These are phyloP conservation scores for Penicillium manginii DNA, from an alignment of 495 filamentous ascomycete genomes.

Conservation along the genomic window DNA sequence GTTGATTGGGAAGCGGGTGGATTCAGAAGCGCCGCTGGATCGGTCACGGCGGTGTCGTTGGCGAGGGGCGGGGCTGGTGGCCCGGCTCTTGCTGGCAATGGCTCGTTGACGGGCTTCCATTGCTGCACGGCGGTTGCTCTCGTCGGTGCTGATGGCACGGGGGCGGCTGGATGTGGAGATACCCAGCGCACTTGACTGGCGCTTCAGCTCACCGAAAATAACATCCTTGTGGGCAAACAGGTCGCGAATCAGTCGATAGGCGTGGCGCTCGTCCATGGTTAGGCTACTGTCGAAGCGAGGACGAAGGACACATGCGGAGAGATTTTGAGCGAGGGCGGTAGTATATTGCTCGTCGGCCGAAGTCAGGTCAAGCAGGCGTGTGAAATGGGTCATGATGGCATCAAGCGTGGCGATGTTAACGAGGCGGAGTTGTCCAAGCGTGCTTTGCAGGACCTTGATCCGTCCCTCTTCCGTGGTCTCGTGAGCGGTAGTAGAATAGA, in stretches of 20 bases:
- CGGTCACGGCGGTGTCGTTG: conserved; percentile 73
- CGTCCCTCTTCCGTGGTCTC: conserved; percentile 73
- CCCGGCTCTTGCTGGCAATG: conserved; percentile 74
- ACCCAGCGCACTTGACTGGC: conserved; percentile 69
- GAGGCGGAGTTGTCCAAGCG: conserved; percentile 89
- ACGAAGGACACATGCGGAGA: conserved; percentile 87
- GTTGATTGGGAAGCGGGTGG: conserved; percentile 81
- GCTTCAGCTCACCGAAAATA: conserved; percentile 96
- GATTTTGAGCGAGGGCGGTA: conserved; percentile 70
- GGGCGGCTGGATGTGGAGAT: conserved; percentile 55
- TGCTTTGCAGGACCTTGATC: conserved; percentile 92
- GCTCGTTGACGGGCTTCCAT: conserved; percentile 91
- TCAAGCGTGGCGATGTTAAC: conserved; percentile 99
- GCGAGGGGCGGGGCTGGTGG: conserved; percentile 72
- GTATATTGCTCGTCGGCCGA: conserved; percentile 92
- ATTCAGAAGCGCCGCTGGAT: conserved; percentile 72
- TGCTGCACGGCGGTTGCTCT: conserved; percentile 90
- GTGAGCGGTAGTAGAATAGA: conserved; percentile 78
- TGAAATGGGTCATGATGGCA: conserved; percentile 97
- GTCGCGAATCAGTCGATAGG: conserved; percentile 89
- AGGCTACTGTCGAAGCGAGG: conserved; percentile 83
- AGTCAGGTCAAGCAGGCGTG: conserved; percentile 92
- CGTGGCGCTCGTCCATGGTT: conserved; percentile 93
- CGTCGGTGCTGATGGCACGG: conserved; percentile 91
- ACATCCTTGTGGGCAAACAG: conserved; percentile 91